phyloP scores from a whole-genome alignment of 2,329 filamentous ascomycete genomes.

The Cladosporium sp. region DNA sequence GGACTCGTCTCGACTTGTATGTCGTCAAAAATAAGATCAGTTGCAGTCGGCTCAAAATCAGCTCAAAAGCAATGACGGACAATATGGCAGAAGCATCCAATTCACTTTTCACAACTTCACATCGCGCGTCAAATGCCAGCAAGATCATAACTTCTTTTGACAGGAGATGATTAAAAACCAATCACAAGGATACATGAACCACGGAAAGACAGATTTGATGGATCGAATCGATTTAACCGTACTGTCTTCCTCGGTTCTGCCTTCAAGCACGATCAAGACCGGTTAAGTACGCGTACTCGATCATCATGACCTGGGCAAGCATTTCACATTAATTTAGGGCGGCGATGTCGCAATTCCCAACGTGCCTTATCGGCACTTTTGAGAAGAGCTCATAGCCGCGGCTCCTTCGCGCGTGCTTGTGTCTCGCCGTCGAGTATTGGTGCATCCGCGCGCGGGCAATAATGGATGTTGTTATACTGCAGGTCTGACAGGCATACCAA shows the following conservation, averaged over 20 bases:
- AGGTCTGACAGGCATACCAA: background rate
- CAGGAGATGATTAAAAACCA: background rate
- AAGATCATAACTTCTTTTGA: no score
- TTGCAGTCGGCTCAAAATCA: no score
- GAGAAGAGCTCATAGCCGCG: background rate
- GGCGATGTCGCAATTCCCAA: background rate
- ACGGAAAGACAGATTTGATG: background rate
- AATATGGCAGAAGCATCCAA: background rate
- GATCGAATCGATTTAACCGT: background rate
- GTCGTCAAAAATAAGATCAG: background rate
- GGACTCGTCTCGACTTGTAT: background rate
- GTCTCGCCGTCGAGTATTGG: background rate
- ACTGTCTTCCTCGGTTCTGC: background rate
- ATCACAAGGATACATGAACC: background rate
- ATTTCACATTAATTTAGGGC: background rate
- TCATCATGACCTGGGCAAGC: background rate
- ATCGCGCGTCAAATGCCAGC: background rate
- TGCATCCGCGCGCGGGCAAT: background rate
- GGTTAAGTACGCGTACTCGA: background rate
- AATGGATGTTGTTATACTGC: background rate
- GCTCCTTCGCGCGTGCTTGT: slow-evolving; percentile 1
- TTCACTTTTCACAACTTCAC: background rate
- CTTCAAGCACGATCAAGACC: background rate
- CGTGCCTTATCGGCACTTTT: background rate
- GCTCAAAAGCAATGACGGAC: background rate